These are phyloP conservation scores for Kitagawia praeruptora DNA, from an alignment of 129 eudicot species.

Conservation along the genomic window DNA sequence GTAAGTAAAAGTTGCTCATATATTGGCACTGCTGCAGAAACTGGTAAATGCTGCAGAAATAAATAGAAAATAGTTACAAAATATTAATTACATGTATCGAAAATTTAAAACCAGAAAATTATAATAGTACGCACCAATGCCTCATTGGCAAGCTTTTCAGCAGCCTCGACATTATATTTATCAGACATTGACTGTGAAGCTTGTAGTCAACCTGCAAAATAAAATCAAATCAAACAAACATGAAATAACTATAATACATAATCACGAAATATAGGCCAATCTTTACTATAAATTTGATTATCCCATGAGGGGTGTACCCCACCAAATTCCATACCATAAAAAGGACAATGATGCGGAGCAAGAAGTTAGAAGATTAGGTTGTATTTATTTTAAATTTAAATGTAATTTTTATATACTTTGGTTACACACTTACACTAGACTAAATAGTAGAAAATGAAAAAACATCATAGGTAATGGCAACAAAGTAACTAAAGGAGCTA, in stretches of 20 bases:
- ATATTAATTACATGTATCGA: not conserved
- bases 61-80: not conserved
- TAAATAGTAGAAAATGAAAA: too few species aligned
- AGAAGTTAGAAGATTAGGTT: not conserved
- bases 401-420: too few species aligned
- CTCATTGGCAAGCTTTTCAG: conserved; percentile 75
- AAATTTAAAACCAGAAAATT: not conserved
- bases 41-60: conserved; percentile 54
- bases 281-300: not conserved
- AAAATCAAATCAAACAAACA: not conserved
- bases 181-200: conserved; percentile 25
- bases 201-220: not conserved
- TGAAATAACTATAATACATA: not conserved
- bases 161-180: conserved; percentile 79
- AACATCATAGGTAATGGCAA: not conserved
- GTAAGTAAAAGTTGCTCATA: conserved; percentile 80
- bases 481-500: not conserved
- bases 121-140: conserved; percentile 48
- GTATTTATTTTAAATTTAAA: too few species aligned
- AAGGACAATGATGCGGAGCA: not conserved
- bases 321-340: not conserved
- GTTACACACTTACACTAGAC: too few species aligned
- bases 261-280: not conserved
- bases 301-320: not conserved
- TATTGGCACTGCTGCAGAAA: conserved; percentile 66